phyloP scores from a whole-genome alignment of 768 basidiomycete species.

The Coprinopsis sp. region DNA sequence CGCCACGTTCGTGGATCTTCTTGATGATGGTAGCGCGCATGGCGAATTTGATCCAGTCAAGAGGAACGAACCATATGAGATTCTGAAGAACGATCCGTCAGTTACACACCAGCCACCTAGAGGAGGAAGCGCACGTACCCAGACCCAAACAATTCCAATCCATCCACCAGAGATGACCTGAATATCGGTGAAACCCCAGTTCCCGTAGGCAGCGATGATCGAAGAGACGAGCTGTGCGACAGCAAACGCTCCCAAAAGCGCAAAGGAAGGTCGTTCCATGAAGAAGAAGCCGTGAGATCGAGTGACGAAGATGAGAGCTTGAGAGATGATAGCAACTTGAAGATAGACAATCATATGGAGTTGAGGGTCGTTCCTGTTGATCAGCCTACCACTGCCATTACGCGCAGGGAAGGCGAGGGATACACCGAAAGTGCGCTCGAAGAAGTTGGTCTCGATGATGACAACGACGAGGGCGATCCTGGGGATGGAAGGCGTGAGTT shows the following conservation, averaged over 20 bases:
- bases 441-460: constrained; percentile 85
- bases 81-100: constrained; percentile 47
- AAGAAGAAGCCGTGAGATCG: constrained; percentile 95
- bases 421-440: constrained; percentile 83
- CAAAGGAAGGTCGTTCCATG: constrained; percentile 90
- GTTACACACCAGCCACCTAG: background rate
- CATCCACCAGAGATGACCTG: constrained; percentile 79
- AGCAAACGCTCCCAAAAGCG: constrained; percentile 87
- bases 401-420: constrained; percentile 28
- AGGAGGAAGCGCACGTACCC: constrained; percentile 51
- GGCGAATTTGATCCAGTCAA: constrained; percentile 93
- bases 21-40: constrained; percentile 95
- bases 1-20: constrained; percentile 65
- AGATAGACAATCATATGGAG: constrained; percentile 91
- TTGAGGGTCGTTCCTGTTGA: constrained; percentile 58
- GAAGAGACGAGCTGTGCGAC: constrained; percentile 91
- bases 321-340: constrained; percentile 98
- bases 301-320: constrained; percentile 95
- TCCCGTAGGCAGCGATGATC: constrained; percentile 89
- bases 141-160: constrained; percentile 97
- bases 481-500: constrained; percentile 7
- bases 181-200: constrained; percentile 94
- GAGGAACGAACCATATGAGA: constrained; percentile 92
- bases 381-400: constrained; percentile 22
- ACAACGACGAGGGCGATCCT: constrained; percentile 77